A percentile compares a stretch with the other conserved stretches of the same genome.
Conservation (phyloP, 2,329 filamentous ascomycete genomes). For the Sarocladiaceae sp. region DNA sequence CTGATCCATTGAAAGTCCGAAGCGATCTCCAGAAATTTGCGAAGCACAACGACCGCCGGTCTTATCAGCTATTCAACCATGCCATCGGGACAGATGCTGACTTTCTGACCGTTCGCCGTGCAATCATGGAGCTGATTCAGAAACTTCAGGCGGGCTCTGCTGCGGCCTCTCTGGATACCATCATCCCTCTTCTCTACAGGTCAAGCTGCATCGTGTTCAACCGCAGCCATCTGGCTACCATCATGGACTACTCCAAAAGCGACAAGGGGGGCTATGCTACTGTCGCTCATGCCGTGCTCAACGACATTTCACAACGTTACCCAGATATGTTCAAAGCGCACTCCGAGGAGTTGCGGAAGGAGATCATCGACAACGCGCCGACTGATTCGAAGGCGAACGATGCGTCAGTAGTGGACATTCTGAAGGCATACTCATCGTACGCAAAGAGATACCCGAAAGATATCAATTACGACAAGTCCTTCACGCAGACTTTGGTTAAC, state of each 20-base stretch:
- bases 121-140: slow-evolving; percentile 83
- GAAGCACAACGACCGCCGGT: slow-evolving; percentile 81
- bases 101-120: slow-evolving; percentile 83
- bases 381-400: slow-evolving; percentile 62
- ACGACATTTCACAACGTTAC: slow-evolving; percentile 83
- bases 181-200: slow-evolving; percentile 77
- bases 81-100: slow-evolving; percentile 80
- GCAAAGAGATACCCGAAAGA: slow-evolving; percentile 80
- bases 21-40: slow-evolving; percentile 85
- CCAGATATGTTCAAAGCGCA: slow-evolving; percentile 90
- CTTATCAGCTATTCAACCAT: slow-evolving; percentile 83
- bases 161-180: slow-evolving; percentile 65
- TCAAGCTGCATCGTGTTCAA: slow-evolving; percentile 85
- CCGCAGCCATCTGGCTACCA: slow-evolving; percentile 83
- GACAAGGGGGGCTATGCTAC: slow-evolving; percentile 72
- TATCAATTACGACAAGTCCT: slow-evolving; percentile 73
- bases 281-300: slow-evolving; percentile 81
- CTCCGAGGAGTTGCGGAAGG: slow-evolving; percentile 83
- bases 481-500: slow-evolving; percentile 71
- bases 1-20: slow-evolving; percentile 65
- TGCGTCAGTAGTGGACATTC: slow-evolving; percentile 71
- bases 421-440: slow-evolving; percentile 92
- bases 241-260: slow-evolving; percentile 80
- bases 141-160: slow-evolving; percentile 60
- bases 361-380: slow-evolving; percentile 75